phyloP scores from a whole-genome alignment of 1,284 basidiomycete species.

The Ceratobasidium sp. region DNA sequence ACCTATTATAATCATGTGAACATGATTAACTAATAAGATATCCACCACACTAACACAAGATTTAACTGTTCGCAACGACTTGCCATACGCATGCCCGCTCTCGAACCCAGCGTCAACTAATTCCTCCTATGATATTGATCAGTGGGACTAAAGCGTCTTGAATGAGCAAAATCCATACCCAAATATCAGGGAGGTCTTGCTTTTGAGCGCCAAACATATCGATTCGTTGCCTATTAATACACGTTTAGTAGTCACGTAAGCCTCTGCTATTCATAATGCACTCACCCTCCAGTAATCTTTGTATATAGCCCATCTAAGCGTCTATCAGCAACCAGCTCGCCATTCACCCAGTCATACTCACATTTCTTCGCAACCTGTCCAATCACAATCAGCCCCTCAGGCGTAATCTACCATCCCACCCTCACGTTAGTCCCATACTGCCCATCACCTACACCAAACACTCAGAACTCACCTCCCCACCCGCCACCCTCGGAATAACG shows the following conservation, averaged over 20 bases:
- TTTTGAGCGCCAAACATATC: slow-evolving; percentile 83
- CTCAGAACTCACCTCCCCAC: slow-evolving; percentile 65
- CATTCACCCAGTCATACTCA: slow-evolving; percentile 50
- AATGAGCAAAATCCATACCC: slow-evolving; percentile 58
- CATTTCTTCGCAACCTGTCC: slow-evolving; percentile 80
- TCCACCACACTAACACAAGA: slow-evolving; percentile 60
- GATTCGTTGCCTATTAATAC: slow-evolving; percentile 69
- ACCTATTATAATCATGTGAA: slow-evolving; percentile 56
- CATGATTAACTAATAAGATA: slow-evolving; percentile 1
- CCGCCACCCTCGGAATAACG: slow-evolving; percentile 78
- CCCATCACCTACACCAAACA: background rate
- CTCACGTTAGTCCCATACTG: background rate
- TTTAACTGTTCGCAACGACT: slow-evolving; percentile 71
- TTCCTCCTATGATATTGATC: slow-evolving; percentile 59
- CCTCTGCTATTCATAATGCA: background rate
- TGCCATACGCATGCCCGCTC: slow-evolving; percentile 83
- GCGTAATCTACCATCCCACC: slow-evolving; percentile 65
- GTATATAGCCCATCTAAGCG: slow-evolving; percentile 70
- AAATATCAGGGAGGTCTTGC: slow-evolving; percentile 81
- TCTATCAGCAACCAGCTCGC: background rate
- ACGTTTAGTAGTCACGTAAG: background rate
- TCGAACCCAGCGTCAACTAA: slow-evolving; percentile 78
- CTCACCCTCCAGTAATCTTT: slow-evolving; percentile 69
- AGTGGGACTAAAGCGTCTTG: background rate
- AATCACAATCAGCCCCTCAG: slow-evolving; percentile 77